phyloP scores from a whole-genome alignment of 2,329 filamentous ascomycete genomes.

The Orbilia javanica region DNA sequence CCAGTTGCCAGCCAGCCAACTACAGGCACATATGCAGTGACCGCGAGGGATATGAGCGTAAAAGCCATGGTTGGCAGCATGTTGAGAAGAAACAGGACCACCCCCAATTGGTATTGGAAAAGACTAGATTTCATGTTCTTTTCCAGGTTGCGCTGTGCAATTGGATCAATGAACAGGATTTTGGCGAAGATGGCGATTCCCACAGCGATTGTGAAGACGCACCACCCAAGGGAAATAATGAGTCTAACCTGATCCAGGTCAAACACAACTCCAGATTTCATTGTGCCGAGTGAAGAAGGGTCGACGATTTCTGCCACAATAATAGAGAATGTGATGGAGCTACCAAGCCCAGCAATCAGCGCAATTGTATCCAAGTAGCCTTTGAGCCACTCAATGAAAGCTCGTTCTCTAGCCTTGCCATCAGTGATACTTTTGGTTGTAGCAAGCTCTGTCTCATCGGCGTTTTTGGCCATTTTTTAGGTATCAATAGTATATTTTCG shows the following conservation, averaged over 20 bases:
- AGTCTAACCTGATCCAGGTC: conserved; percentile 50
- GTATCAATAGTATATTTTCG: background rate
- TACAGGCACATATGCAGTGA: conserved; percentile 48
- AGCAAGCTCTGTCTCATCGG: conserved; percentile 3
- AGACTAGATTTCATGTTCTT: conserved; percentile 41
- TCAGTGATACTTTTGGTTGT: background rate
- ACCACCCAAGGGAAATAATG: conserved; percentile 54
- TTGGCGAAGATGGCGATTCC: conserved; percentile 52
- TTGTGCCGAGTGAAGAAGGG: conserved; percentile 23
- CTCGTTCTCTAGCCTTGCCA: conserved; percentile 31
- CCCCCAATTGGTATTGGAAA: conserved; percentile 40
- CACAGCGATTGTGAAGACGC: conserved; percentile 50
- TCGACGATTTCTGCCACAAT: conserved; percentile 53
- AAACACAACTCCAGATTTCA: conserved; percentile 43
- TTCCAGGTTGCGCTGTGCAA: conserved; percentile 49
- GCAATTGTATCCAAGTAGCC: conserved; percentile 56
- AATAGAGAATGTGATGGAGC: conserved; percentile 55
- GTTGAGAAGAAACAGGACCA: conserved; percentile 49
- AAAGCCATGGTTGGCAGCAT: conserved; percentile 49
- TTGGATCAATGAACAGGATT: conserved; percentile 51
- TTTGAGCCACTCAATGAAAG: conserved; percentile 54
- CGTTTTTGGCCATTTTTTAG: background rate
- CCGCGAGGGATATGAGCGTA: conserved; percentile 47
- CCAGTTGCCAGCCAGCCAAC: conserved; percentile 53
- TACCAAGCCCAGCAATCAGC: conserved; percentile 44